phyloP scores from a whole-genome alignment of 371 early-diverging fungal species.

The Gilbertella persicaria region DNA sequence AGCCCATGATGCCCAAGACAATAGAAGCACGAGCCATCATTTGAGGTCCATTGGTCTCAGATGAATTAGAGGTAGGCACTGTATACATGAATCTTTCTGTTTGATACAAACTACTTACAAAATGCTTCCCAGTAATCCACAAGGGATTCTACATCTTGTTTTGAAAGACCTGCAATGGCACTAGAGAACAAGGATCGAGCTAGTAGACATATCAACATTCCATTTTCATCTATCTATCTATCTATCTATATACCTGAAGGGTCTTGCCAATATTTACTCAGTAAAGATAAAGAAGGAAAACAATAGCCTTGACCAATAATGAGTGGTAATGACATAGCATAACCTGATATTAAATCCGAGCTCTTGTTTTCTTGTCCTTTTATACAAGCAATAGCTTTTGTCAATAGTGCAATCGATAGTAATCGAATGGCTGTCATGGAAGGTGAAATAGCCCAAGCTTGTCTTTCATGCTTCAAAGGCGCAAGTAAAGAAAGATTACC shows the following conservation, averaged over 20 bases:
- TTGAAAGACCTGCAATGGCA: constrained; percentile 42
- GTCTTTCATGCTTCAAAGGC: constrained; percentile 34
- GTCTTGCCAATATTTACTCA: constrained; percentile 89
- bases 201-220: constrained; percentile 1
- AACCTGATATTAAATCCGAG: constrained; percentile 48
- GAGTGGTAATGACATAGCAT: constrained; percentile 56
- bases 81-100: not conserved
- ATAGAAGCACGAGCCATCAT: constrained; percentile 72
- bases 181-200: constrained; percentile 50
- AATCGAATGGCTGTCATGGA: constrained; percentile 63
- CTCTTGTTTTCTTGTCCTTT: constrained; percentile 55
- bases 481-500: constrained; percentile 65
- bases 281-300: constrained; percentile 70
- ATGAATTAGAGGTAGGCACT: constrained; percentile 62
- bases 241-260: constrained; percentile 55
- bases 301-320: constrained; percentile 54
- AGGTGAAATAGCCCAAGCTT: constrained; percentile 63
- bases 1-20: constrained; percentile 75
- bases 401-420: constrained; percentile 59
- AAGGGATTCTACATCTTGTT: constrained; percentile 45
- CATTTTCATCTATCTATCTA: not conserved
- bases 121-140: constrained; percentile 69
- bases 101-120: constrained; percentile 34
- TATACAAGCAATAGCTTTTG: constrained; percentile 49
- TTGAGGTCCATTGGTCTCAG: constrained; percentile 54